These are phyloP conservation scores for Paraurostyla sp. DNA, from an alignment of 73 alveolate genomes.

Conservation along the genomic window DNA sequence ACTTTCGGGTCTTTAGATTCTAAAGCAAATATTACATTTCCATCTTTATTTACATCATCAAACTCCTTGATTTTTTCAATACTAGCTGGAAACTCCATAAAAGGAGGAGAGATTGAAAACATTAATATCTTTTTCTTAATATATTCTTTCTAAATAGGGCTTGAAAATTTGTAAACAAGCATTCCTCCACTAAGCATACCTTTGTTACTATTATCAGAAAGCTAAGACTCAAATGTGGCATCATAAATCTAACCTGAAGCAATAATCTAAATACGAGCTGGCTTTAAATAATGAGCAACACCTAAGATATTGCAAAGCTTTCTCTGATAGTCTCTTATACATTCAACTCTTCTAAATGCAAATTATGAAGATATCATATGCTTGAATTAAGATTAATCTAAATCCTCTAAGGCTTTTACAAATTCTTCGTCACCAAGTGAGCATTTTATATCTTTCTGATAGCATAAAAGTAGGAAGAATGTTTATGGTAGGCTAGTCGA, in stretches of 20 bases:
- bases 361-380: background rate
- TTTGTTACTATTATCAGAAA: too few relatives aligned
- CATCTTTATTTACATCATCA: slow-evolving; percentile 1
- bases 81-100: background rate
- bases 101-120: slow-evolving; percentile 24
- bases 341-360: slow-evolving; percentile 41
- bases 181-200: background rate
- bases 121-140: background rate
- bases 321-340: slow-evolving; percentile 43
- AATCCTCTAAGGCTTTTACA: background rate
- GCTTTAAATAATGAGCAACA: background rate
- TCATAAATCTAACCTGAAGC: background rate
- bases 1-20: background rate
- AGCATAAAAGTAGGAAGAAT: slow-evolving; percentile 34
- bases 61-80: background rate
- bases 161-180: slow-evolving; percentile 27
- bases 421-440: slow-evolving; percentile 7
- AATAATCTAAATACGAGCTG: slow-evolving; percentile 26
- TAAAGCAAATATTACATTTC: slow-evolving; percentile 31
- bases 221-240: background rate
- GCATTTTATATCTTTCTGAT: slow-evolving; percentile 21
- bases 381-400: background rate
- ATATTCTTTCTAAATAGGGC: slow-evolving; percentile 36
- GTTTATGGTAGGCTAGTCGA: background rate
- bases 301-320: slow-evolving; percentile 16